Evolutionary conservation across 108 stramenopile species (phyloP).

Genomic region (Mayamaea pseudoterrestris): DNA sequence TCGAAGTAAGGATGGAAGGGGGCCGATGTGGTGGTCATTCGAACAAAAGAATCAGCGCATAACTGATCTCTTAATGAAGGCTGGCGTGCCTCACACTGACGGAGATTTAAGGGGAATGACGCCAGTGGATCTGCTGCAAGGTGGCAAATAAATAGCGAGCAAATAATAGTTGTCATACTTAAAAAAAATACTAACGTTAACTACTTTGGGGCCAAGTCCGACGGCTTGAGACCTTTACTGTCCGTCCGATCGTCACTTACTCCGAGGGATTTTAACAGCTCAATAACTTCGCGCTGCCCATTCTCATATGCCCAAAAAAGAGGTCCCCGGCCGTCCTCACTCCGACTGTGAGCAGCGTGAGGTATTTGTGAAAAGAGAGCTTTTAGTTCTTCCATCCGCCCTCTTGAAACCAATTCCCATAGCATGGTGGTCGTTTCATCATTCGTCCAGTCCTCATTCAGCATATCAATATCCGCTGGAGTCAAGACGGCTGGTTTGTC

Average conservation of each 20-base stretch:
- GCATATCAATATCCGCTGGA: conserved; percentile 38
- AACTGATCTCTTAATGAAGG: conserved; percentile 64
- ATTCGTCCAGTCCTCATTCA: conserved; percentile 66
- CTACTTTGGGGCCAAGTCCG: too few relatives aligned
- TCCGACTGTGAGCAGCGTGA: conserved; percentile 41
- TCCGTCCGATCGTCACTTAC: conserved; percentile 60
- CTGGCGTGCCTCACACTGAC: conserved; percentile 68
- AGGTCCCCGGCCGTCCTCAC: conserved; percentile 47
- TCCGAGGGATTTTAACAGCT: conserved; percentile 46
- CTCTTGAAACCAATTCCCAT: conserved; percentile 48
- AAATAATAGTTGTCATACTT: too few relatives aligned
- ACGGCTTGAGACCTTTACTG: conserved; percentile 52
- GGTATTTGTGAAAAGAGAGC: conserved; percentile 34
- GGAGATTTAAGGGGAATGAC: conserved; percentile 67
- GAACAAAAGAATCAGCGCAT: conserved; percentile 69
- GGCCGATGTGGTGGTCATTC: conserved; percentile 89
- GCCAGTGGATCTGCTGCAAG: conserved; percentile 61
- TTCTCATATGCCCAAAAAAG: conserved; percentile 87
- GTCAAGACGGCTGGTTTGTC: conserved; percentile 7
- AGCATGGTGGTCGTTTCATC: conserved; percentile 44
- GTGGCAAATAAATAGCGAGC: too few relatives aligned
- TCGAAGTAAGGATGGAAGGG: conserved; percentile 78
- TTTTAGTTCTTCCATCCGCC: conserved; percentile 25
- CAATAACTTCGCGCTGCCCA: conserved; percentile 39
- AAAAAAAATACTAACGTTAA: too few relatives aligned